Evolutionary conservation across 441 rosid genomes (phyloP), one percentile per base, ranked within the genome.

Genomic region (Erysimum cheiri): DNA sequence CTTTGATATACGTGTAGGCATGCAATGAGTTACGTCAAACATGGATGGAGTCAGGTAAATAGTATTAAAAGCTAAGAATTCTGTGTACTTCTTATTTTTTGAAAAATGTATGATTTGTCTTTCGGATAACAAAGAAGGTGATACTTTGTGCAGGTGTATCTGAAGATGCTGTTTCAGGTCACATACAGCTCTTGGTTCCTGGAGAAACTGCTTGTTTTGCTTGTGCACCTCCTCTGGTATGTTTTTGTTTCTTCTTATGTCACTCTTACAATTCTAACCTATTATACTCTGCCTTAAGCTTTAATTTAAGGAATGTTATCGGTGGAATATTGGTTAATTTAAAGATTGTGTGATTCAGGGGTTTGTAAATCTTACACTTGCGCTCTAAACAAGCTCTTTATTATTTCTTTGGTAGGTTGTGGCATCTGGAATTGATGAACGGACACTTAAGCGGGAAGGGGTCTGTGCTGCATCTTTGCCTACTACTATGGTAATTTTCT

Each of bases 201-300:
- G 97, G 97, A 83, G 97, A 88, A 83, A 90, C 97, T 76, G 98
- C 97, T 57, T 94, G 97, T 82, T 94, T 94, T 87, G 98, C 98
- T 15, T 92, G 97, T 81, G 93, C 99, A 32, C 97, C 98, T 68
- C 99, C 98, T 47, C 76, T 94, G 82, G 99, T 94, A 86, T 65
- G 77, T 72, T 76, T 57, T 36, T 31, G 40, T 48, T 35, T 10
- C 53, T 39, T 72, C 41, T 26, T 58, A 15, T 54, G 50, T 39
- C n/a, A 50, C 48, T 63, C 12, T 14, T 40, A 40, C 57, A 49
- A 63, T 32, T 40, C 31, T 39, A 13, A 37, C 55, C 29, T n/a
- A 54, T 6, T 9, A 55, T 14, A 56, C 28, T 17, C 22, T 31
- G 40, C 41, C 15, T 19, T 60, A 28, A 14, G 43, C n/a, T n/a